Evolutionary conservation across 768 basidiomycete genomes (phyloP), one percentile per base, ranked within the genome.

Genomic region (Boletus patriciae): DNA sequence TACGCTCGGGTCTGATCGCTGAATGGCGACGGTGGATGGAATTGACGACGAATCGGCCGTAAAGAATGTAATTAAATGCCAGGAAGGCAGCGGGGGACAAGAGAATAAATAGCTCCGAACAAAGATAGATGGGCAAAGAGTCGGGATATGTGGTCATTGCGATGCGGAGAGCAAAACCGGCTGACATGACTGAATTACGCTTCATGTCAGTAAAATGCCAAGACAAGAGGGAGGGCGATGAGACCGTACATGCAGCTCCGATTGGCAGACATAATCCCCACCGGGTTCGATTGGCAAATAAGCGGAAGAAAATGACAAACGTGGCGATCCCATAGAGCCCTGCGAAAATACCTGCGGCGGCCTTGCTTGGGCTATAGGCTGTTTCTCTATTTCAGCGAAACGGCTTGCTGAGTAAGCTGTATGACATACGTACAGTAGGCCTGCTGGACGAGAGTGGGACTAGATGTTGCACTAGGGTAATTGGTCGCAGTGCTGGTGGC

Each of bases 51-150:
- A 74, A 62, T 21, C 61, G 60, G 4, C 74, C 71, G 23, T 70
- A 73, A 10, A 72, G 50, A 23, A 74, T 69, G 45, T 72, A 73
- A 50, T 73, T 66, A 40, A 70, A 74, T 16, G 74, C 72, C 19
- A 74, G 58, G 43, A 68, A 73, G 3, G 63, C 52, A 4, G 69
- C 61, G 2, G 72, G 74, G 4, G 68, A 51, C 19, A 62, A 51
- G 16, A 74, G 50, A 36, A 66, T 63, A 12, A 72, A 57, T 12
- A 74, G 18, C 13, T 37, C 4, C 31, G 63, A 60, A 44, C 50
- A 56, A 21, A 71, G 60, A 49, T 60, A 62, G 31, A 59, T 40
- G 4, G 55, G n/a, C 1, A 60, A 18, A 8, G 65, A 63, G 42
- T 71, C 62, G 1, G 58, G 70, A 41, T 70, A 54, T 23, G 37